Base-by-base conservation (phyloP, 768 basidiomycete species). In the Collybia nuda region DNA sequence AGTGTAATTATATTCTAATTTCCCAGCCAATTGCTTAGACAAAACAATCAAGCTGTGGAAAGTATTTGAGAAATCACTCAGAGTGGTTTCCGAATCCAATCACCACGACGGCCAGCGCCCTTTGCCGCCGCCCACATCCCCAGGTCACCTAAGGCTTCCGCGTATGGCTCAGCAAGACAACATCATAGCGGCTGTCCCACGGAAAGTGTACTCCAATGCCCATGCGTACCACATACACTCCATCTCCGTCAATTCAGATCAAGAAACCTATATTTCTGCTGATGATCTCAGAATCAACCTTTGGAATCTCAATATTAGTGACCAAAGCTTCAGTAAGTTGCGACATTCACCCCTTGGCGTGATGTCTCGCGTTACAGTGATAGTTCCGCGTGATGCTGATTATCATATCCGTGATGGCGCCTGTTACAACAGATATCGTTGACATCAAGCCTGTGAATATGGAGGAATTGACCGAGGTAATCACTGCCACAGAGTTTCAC, bases 41-140 rank as follows among this genome's bases (percentile, higher is more conserved):
- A 99, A 99, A 77, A 99, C 97, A 28, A 97, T 99, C 77, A 99
- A 99, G 68, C 84, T 98, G 49, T 99, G 97, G 97, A 98, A 99
- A 68, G 95, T 99, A n/a, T 98, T 98, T 55, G 97, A 98, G 75
- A 98, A 98, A 74, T 88, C 89, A 35, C 77, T 99, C 62, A 88
- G 89, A 58, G 92, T 98, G 39, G 95, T 99, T 35, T 87, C 95
- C 17, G 94, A 98, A 77, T 97, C 94, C 65, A 98, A 98, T 70
- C 86, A 96, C 56, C 80, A 82, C 57, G 88, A 91, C 65, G 90
- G 89, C 28, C 83, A 87, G 59, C 84, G 84, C 46, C 74, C 82
- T 19, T 67, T 88, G 44, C 80, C 88, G 21, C 77, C 85, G 55
- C 90, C 87, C 24, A 74, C 74, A 17, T 63, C 65, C 47, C 62